Percentiles rank a stretch among this genome's conserved stretches.
phyloP scores from a whole-genome alignment of 768 basidiomycete genomes.

The Suillus cothurnatus region DNA sequence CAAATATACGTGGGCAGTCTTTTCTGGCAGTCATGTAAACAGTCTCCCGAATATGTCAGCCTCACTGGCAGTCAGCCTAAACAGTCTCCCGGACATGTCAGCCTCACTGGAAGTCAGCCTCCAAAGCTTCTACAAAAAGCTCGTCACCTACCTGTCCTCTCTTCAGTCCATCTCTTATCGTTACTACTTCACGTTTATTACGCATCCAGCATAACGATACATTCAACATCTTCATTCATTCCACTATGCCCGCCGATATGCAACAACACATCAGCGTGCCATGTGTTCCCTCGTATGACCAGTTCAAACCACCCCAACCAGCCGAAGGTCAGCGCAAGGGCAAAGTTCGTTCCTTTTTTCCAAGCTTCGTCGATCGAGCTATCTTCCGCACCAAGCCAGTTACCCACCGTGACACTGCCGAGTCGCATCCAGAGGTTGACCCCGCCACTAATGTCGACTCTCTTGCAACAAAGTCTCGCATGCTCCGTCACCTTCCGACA shows the following conservation, averaged over 20 bases:
- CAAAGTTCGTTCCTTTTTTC: background rate
- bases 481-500: background rate
- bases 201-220: background rate
- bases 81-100: slow-evolving; percentile 1
- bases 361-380: slow-evolving; percentile 1
- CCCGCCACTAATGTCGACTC: background rate
- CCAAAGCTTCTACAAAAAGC: background rate
- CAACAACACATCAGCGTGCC: background rate
- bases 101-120: background rate
- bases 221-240: background rate
- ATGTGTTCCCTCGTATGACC: background rate
- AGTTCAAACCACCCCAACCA: background rate
- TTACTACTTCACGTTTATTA: background rate
- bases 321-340: background rate
- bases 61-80: background rate
- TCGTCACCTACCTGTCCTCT: background rate
- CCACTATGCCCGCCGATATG: background rate
- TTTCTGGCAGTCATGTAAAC: background rate
- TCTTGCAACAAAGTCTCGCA: background rate
- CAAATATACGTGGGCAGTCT: background rate
- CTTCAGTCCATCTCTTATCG: background rate
- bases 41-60: background rate
- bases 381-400: background rate
- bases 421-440: background rate
- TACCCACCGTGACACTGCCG: background rate